Evolutionary conservation across 495 filamentous ascomycete genomes (phyloP), one percentile per base, ranked within the genome.

Genomic region (Hypoxylon perforatum): DNA sequence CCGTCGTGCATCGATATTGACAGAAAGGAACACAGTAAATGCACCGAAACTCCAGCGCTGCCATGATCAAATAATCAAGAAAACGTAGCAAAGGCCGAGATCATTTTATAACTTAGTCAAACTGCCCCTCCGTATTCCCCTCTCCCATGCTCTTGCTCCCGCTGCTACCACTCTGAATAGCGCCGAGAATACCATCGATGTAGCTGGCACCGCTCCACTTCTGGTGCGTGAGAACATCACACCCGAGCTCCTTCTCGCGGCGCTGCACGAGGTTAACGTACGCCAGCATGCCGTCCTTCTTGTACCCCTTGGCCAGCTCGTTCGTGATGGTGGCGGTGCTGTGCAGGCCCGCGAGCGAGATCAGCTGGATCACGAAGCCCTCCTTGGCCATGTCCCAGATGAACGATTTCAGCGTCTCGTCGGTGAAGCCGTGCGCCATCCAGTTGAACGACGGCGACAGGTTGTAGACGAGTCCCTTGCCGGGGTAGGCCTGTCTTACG

Each of bases 361-460:
- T 91, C 12, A 99, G 82, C 84, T 99, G 95, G 45, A 99, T 81
- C 19, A 97, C 91, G 73, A 99, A 97, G 7, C 93, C 96, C 67
- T 97, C 89, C 78, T 91, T 88, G 5, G 92, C 95, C 33, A 99
- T 85, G 76, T 98, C 95, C 94, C 94, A 97, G 67, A 98, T 89
- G 72, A 99, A 99, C 6, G 86, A 90, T 77, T 89, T 91, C 36
- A 99, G 82, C 4, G 89, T 85, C 19, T 82, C 87, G 52, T 91
- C 86, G 11, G 87, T 86, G 78, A 98, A 99, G 22, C 95, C 95
- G 76, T 98, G 93, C 22, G 85, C 87, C 87, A 95, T 92, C 95
- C 95, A 99, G 82, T 99, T 98, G 87, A 99, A 99, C 17, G 91
- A 95, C 9, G 95, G 95, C 17, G 86, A 90, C 2, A 99, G 86